A percentile compares a stretch with the other conserved stretches of the same genome.
phyloP scores from a whole-genome alignment of 2,329 filamentous ascomycete species.

The Paecilomyces sp. region DNA sequence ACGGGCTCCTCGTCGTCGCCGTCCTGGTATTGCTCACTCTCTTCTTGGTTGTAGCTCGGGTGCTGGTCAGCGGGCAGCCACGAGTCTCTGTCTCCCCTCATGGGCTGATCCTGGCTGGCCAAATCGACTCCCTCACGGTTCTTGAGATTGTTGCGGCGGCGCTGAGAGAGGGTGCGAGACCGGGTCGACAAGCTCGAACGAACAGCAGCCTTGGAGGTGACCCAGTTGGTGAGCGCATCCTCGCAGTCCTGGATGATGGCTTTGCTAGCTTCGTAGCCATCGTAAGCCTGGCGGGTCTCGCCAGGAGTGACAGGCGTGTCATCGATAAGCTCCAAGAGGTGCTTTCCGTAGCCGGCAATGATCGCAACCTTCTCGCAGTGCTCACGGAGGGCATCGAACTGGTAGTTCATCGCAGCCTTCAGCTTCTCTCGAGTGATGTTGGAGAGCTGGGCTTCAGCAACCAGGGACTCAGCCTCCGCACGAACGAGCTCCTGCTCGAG shows the following conservation, averaged over 20 bases:
- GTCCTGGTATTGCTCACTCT: slow-evolving; percentile 34
- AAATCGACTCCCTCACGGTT: slow-evolving; percentile 73
- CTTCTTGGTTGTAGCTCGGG: slow-evolving; percentile 37
- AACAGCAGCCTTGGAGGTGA: slow-evolving; percentile 81
- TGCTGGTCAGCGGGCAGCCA: slow-evolving; percentile 71
- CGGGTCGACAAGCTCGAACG: slow-evolving; percentile 80
- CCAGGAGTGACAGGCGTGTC: slow-evolving; percentile 95
- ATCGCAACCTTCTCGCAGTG: slow-evolving; percentile 98
- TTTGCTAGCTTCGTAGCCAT: slow-evolving; percentile 97
- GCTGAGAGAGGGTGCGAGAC: slow-evolving; percentile 78
- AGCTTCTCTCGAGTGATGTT: slow-evolving; percentile 99
- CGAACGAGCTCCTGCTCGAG: slow-evolving; percentile 98
- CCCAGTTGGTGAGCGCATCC: slow-evolving; percentile 95
- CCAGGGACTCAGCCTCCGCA: slow-evolving; percentile 96
- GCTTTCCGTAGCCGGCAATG: slow-evolving; percentile 95
- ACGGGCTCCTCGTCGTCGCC: slow-evolving; percentile 23
- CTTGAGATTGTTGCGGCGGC: slow-evolving; percentile 63
- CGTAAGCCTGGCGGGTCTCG: slow-evolving; percentile 91
- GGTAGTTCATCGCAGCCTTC: slow-evolving; percentile 95
- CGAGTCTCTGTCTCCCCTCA: slow-evolving; percentile 68
- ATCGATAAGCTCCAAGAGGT: slow-evolving; percentile 92
- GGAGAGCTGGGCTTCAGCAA: slow-evolving; percentile 94
- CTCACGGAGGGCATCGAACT: slow-evolving; percentile 94
- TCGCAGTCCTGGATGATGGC: slow-evolving; percentile 99
- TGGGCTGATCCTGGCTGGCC: slow-evolving; percentile 69